These are phyloP conservation scores for Quercus tomentella DNA, from an alignment of 331 rosid genomes.

Conservation along the genomic window DNA sequence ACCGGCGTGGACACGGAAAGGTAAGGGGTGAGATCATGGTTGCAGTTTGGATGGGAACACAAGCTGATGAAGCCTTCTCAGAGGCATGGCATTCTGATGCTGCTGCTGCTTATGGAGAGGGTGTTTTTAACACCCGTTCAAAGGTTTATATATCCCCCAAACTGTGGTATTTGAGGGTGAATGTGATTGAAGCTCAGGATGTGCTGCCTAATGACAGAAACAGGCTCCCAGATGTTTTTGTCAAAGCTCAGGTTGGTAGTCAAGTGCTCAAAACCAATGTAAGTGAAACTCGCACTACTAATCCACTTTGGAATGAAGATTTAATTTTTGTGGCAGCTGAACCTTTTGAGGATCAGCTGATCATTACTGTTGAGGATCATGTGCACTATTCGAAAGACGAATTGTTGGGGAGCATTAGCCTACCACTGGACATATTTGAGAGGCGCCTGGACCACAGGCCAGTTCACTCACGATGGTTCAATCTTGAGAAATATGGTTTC, in stretches of 20 bases:
- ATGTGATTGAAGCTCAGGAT: conserved; percentile 91
- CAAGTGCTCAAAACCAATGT: conserved; percentile 71
- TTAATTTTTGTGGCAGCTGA: conserved; percentile 87
- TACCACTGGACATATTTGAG: conserved; percentile 69
- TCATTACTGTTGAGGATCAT: conserved; percentile 63
- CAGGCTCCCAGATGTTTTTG: conserved; percentile 63
- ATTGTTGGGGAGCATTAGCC: conserved; percentile 59
- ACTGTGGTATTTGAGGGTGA: conserved; percentile 80
- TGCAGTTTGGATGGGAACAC: conserved; percentile 97
- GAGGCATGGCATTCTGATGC: conserved; percentile 95
- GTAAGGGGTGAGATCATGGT: conserved; percentile 85
- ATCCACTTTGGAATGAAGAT: conserved; percentile 88
- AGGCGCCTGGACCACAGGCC: conserved; percentile 77
- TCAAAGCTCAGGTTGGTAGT: conserved; percentile 76
- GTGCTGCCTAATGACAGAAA: conserved; percentile 60
- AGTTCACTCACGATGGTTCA: conserved; percentile 82
- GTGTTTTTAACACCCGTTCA: conserved; percentile 73
- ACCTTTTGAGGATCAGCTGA: conserved; percentile 83
- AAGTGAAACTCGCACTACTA: conserved; percentile 49
- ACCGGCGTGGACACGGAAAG: conserved; percentile 58
- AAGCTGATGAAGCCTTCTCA: conserved; percentile 89
- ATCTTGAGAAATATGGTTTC: conserved; percentile 77
- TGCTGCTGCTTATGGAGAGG: conserved; percentile 75
- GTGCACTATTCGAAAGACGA: conserved; percentile 73
- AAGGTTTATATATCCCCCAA: conserved; percentile 94